Evolutionary conservation across 2,329 filamentous ascomycete species (phyloP), one percentile per base, ranked within the genome.

Genomic region (Tolypocladium amazonense): DNA sequence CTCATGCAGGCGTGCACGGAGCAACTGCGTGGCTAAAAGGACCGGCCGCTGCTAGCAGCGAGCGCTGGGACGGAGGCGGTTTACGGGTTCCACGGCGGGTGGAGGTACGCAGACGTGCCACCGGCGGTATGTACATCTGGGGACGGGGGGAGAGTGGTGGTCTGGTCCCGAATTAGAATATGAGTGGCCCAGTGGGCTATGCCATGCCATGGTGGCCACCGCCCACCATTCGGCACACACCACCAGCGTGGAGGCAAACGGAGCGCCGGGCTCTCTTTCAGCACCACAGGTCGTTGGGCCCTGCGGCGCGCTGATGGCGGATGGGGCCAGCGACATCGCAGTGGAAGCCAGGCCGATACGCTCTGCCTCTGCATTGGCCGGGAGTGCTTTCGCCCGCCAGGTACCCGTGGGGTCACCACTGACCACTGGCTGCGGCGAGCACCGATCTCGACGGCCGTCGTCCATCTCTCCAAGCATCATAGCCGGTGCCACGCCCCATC

Each of bases 131-230:
- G n/a, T n/a, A 61, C 65, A 66, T 69, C 68, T 66, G 68, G 67
- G 60, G 64, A 61, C 60, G 63, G 63, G 64, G 65, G 47, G 47
- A 9, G 18, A 25, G 25, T 27, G 25, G 45, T 50, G 47, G 56
- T 61, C 59, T 63, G 63, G 61, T 68, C 71, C 69, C 70, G 71
- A 73, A 72, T 72, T 73, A 73, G 71, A 72, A 71, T 62, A 54
- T 58, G 55, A 60, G 59, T 56, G 64, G 64, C 60, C 62, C 59
- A 66, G 68, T 70, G 66, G 66, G 69, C 70, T 72, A 69, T 68
- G 69, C 70, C 70, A 39, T 39, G 38, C 14, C 14, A 67, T 71
- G 62, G 61, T 69, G 65, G 63, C 23, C 35, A 35, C n/a, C 15
- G 35, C 37, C 37, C 54, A 43, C 54, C 54, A 39, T 4, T 41